phyloP scores from a whole-genome alignment of 2,329 filamentous ascomycete genomes.

The Chaetomiaceae sp. region DNA sequence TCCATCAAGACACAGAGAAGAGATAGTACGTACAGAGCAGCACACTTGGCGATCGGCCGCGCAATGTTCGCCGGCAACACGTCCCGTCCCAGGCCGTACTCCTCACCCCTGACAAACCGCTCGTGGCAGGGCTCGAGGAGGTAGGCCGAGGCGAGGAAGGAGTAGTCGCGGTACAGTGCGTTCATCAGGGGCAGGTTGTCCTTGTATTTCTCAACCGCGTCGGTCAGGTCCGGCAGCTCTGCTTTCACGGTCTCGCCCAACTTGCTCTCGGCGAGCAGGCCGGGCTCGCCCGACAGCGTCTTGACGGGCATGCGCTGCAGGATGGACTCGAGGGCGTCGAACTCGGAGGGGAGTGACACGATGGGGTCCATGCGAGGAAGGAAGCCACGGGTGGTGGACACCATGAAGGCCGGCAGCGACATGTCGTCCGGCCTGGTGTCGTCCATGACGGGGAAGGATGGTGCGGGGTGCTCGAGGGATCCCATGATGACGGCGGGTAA shows the following conservation, averaged over 20 bases:
- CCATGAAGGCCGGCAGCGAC: constrained; percentile 69
- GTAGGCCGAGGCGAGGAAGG: constrained; percentile 83
- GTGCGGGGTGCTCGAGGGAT: constrained; percentile 30
- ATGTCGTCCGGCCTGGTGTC: constrained; percentile 58
- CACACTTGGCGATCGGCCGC: constrained; percentile 76
- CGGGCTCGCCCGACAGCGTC: constrained; percentile 65
- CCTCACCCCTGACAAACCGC: constrained; percentile 61
- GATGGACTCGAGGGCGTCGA: constrained; percentile 64
- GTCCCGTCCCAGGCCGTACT: constrained; percentile 72
- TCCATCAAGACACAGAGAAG: neutral
- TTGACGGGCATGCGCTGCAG: constrained; percentile 73
- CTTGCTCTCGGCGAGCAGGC: constrained; percentile 66
- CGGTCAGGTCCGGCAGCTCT: constrained; percentile 72
- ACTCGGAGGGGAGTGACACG: constrained; percentile 62
- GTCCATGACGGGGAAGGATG: constrained; percentile 53
- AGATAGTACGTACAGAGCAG: constrained; percentile 65
- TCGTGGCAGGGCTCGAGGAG: constrained; percentile 87
- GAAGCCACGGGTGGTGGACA: constrained; percentile 68
- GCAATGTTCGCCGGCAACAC: constrained; percentile 67
- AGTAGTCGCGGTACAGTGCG: constrained; percentile 85
- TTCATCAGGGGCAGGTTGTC: constrained; percentile 74
- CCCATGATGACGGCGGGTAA: constrained; percentile 33
- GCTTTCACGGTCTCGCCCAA: constrained; percentile 68
- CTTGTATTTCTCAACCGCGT: constrained; percentile 63
- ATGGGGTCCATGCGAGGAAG: constrained; percentile 61